Evolutionary conservation across 169 alveolate species (phyloP).

Genomic region (Amoebophrya sp.): DNA sequence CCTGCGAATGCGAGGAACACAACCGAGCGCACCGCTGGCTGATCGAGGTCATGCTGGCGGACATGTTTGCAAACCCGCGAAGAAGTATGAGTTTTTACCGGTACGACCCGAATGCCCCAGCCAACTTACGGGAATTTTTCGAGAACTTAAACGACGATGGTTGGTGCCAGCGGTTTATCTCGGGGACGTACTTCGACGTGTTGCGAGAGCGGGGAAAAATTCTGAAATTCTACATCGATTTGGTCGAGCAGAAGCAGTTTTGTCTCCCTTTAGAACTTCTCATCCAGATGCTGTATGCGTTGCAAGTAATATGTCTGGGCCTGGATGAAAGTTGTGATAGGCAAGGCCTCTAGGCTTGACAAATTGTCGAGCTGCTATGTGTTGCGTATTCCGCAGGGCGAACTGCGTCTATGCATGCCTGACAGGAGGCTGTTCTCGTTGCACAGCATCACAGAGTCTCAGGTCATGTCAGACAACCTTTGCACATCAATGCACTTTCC

Average conservation of each 20-base stretch:
- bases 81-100: not conserved
- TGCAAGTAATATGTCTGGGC: too few relatives aligned
- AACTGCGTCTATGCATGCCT: too few relatives aligned
- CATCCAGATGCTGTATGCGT: not conserved
- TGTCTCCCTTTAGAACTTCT: not conserved
- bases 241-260: not conserved
- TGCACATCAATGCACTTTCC: too few relatives aligned
- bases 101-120: not conserved
- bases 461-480: too few relatives aligned
- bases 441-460: too few relatives aligned
- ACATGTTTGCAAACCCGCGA: not conserved
- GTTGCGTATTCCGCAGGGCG: too few relatives aligned
- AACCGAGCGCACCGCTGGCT: not conserved
- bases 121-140: not conserved
- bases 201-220: not conserved
- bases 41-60: not conserved
- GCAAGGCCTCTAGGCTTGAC: too few relatives aligned
- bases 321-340: too few relatives aligned
- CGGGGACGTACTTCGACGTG: conserved; percentile 9
- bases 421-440: too few relatives aligned
- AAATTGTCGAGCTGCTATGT: too few relatives aligned
- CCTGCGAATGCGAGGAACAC: not conserved
- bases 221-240: not conserved
- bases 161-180: not conserved
- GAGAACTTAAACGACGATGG: not conserved